phyloP scores from a whole-genome alignment of 441 rosid genomes.

The Brassica hybrid region DNA sequence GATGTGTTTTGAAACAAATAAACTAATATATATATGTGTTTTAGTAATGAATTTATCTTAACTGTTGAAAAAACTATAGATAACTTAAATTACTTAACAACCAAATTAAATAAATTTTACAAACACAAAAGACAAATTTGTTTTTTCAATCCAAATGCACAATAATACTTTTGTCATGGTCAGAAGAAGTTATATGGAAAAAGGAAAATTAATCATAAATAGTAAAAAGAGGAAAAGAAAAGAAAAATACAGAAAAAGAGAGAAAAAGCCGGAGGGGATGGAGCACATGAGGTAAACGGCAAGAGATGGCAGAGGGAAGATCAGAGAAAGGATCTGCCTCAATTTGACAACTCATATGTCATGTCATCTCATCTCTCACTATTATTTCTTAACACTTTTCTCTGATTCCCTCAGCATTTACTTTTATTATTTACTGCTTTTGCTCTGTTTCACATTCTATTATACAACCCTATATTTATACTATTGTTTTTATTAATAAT shows the following conservation, averaged over 20 bases:
- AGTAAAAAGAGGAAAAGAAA: neutral
- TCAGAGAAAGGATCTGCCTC: constrained; percentile 8
- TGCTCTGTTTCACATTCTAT: constrained; percentile 39
- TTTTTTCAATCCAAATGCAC: neutral
- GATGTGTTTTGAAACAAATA: too few relatives aligned
- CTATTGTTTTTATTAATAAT: neutral
- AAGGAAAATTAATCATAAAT: neutral
- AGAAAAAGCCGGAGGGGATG: constrained; percentile 4
- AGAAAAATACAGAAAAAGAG: neutral
- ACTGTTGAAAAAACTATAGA: neutral
- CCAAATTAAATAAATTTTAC: neutral
- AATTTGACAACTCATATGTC: constrained; percentile 8
- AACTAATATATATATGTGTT: too few relatives aligned
- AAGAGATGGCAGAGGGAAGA: constrained; percentile 6
- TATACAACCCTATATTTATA: neutral
- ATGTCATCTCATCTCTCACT: constrained; percentile 3
- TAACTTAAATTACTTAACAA: neutral
- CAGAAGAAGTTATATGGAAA: neutral
- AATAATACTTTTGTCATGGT: neutral
- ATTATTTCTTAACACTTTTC: constrained; percentile 2
- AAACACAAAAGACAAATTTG: neutral
- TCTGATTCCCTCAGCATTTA: constrained; percentile 29
- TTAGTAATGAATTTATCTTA: neutral
- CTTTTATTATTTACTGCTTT: constrained; percentile 24
- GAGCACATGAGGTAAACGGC: constrained; percentile 9